A percentile compares a stretch with the other conserved stretches of the same genome.
phyloP scores from a whole-genome alignment of 2,329 filamentous ascomycete genomes.

The Aspergillus niger region DNA sequence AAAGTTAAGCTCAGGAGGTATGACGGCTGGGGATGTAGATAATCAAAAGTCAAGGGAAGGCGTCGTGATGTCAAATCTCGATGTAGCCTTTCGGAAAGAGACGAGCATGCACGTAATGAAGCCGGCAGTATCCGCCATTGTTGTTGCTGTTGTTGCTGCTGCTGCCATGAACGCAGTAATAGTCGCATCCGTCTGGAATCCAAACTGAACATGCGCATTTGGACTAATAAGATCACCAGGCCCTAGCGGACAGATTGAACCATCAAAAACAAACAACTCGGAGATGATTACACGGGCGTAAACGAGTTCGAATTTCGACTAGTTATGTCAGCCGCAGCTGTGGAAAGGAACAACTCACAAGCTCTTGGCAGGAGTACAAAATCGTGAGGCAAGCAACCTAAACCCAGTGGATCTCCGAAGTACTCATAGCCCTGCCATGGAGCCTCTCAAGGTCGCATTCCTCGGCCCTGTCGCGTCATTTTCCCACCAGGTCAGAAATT shows the following conservation, averaged over 20 bases:
- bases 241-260: neutral
- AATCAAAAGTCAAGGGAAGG: constrained; percentile 56
- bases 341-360: neutral
- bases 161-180: constrained; percentile 9
- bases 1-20: constrained; percentile 68
- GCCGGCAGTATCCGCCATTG: neutral
- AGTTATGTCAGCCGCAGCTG: constrained; percentile 7
- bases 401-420: neutral
- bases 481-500: constrained; percentile 63
- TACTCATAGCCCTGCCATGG: constrained; percentile 18
- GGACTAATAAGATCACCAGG: neutral
- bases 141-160: neutral
- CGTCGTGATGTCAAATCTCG: constrained; percentile 51
- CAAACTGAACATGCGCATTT: neutral
- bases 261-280: neutral
- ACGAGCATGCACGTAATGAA: constrained; percentile 28
- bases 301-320: neutral
- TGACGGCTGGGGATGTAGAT: constrained; percentile 63
- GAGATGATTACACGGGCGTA: neutral
- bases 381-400: neutral
- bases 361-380: constrained; percentile 2
- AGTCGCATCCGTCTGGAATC: neutral
- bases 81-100: constrained; percentile 43
- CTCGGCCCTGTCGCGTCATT: constrained; percentile 67
- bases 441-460: constrained; percentile 51